Evolutionary conservation across 495 filamentous ascomycete genomes (phyloP).

Genomic region (Penicillium atrosanguineum): DNA sequence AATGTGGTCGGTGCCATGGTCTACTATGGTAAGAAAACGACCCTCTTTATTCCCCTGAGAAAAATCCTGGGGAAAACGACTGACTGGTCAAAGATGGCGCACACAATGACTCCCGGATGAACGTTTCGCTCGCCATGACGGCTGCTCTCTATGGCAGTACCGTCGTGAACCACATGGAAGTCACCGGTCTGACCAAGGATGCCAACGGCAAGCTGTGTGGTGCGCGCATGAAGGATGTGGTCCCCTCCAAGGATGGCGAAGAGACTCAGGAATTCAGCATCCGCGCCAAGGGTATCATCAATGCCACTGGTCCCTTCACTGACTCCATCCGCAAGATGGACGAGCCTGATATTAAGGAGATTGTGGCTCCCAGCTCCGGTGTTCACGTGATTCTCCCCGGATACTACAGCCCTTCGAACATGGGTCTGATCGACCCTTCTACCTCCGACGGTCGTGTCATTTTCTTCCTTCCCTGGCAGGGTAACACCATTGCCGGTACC

Average conservation of each 20-base stretch:
- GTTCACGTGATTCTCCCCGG: conserved; percentile 94
- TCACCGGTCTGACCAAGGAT: conserved; percentile 81
- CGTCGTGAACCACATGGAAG: conserved; percentile 90
- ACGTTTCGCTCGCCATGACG: conserved; percentile 93
- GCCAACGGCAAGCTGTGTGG: conserved; percentile 74
- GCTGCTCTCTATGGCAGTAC: conserved; percentile 91
- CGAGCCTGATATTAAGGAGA: conserved; percentile 68
- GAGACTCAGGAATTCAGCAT: conserved; percentile 64
- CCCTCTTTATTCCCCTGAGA: not conserved
- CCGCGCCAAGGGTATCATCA: conserved; percentile 88
- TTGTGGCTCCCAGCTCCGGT: conserved; percentile 90
- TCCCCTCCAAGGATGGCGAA: conserved; percentile 58
- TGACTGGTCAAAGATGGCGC: conserved; percentile 64
- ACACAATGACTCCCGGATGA: conserved; percentile 99
- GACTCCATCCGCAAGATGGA: conserved; percentile 94
- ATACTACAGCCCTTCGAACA: conserved; percentile 90
- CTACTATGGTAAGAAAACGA: conserved; percentile 72
- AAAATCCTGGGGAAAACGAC: not conserved
- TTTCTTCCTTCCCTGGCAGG: conserved; percentile 99
- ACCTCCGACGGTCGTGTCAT: conserved; percentile 97
- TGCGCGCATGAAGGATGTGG: conserved; percentile 72
- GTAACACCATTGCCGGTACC: conserved; percentile 97
- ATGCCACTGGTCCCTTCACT: conserved; percentile 95
- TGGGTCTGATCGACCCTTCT: conserved; percentile 93
- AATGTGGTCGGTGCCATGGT: conserved; percentile 88